Base-by-base conservation (phyloP, 768 basidiomycete species). In the Paxillus involutus region DNA sequence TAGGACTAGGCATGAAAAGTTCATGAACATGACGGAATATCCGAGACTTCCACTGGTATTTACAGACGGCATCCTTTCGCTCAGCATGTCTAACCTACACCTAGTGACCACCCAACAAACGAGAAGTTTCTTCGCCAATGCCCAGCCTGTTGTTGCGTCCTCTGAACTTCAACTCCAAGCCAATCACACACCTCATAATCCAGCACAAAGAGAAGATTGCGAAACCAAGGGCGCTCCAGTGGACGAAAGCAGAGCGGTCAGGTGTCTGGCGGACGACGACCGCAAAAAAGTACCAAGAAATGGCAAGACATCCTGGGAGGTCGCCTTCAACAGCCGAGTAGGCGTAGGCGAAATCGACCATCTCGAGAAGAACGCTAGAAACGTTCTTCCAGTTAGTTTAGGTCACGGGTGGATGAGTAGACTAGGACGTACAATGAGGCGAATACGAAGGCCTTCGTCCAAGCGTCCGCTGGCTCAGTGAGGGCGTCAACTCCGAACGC, bases 391-490 rank as follows among this genome's bases (percentile, higher is more conserved):
- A 21, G 21, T 21, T 24, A 32, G 11, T 42, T 6, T 11, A 30
- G 9, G 37, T 13, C 4, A n/a, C 4, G 14, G 6, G n/a, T 12
- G 26, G 14, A 16, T 2, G 14, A 29, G 13, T 19, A 47, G 4
- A 16, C 1, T 17, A 12, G 5, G 43, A 45, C 78, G 10, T 63
- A 81, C 76, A 86, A 67, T 17, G 77, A 82, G 41, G 80, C 62
- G 74, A 87, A 85, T 45, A 83, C 87, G 50, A 78, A 81, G 51
- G 80, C 72, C 62, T 85, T 84, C 56, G 84, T 85, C 77, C 80
- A 83, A 52, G 81, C 62, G 14, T 77, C 81, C 9, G 83, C 80
- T 29, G 72, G 71, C 59, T 83, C 72, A 41, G 70, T 75, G 56
- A 74, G 67, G 4, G 82, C 81, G 61, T 86, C 73, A 47, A 77